Conservation (phyloP, 176 grass and related monocot genomes). For the Chrysopogon serrulatus region DNA sequence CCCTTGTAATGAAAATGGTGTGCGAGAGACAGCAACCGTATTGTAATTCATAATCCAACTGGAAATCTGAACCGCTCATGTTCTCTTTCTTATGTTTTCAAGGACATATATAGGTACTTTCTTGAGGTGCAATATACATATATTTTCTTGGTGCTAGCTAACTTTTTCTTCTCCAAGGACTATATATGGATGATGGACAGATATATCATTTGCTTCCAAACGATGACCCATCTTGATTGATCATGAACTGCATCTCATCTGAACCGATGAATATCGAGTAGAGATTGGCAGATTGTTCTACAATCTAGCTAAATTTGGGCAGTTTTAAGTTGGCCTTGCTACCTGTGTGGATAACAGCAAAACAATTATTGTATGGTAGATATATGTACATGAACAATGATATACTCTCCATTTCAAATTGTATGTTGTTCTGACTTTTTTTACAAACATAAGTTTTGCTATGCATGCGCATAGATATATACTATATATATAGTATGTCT, state of each 20-base stretch:
- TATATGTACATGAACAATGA: neutral
- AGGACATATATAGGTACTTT: constrained; percentile 12
- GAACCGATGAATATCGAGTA: constrained; percentile 14
- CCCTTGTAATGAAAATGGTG: constrained; percentile 10
- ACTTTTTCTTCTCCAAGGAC: constrained; percentile 16
- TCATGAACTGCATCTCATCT: constrained; percentile 27
- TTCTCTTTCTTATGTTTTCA: constrained; percentile 22
- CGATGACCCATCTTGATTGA: neutral
- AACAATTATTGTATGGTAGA: neutral
- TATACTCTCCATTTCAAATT: neutral
- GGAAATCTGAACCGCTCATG: neutral
- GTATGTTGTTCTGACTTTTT: neutral
- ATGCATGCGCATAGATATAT: neutral
- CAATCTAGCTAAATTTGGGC: neutral
- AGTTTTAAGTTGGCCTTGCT: constrained; percentile 35
- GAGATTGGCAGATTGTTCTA: neutral
- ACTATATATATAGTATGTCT: neutral
- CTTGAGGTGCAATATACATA: constrained; percentile 25
- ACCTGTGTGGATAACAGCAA: constrained; percentile 32
- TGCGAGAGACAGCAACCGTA: neutral
- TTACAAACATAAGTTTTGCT: neutral
- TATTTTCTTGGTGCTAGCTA: constrained; percentile 15
- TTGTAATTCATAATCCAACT: constrained; percentile 3
- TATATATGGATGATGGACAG: neutral
- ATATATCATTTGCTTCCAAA: constrained; percentile 9